phyloP scores from a whole-genome alignment of 164 flowering plant genomes.

The Brasenia schreberi region DNA sequence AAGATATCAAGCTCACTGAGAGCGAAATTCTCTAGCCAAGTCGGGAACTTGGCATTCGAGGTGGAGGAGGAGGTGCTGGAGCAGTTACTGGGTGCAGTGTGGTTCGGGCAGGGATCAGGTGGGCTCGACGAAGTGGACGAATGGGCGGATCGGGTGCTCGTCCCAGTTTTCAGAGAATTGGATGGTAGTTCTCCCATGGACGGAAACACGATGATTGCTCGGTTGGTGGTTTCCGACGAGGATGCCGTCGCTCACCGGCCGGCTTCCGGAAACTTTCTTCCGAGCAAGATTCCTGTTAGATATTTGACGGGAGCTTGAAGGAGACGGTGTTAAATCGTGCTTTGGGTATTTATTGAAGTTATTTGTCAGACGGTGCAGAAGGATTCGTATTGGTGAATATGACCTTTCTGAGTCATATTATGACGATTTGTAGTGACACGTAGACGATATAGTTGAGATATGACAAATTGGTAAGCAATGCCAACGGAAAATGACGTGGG shows the following conservation, averaged over 20 bases:
- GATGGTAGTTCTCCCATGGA: constrained; percentile 17
- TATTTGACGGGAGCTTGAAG: too few relatives aligned
- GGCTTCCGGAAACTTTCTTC: constrained; percentile 39
- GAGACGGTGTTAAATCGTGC: too few relatives aligned
- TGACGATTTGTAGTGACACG: too few relatives aligned
- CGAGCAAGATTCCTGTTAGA: constrained; percentile 18
- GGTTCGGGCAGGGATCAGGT: constrained; percentile 41
- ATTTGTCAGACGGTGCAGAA: too few relatives aligned
- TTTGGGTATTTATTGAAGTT: too few relatives aligned
- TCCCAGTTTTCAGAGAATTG: constrained; percentile 53
- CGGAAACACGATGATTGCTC: constrained; percentile 22
- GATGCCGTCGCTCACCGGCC: not conserved
- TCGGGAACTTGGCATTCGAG: constrained; percentile 27
- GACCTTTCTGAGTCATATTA: too few relatives aligned
- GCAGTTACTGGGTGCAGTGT: constrained; percentile 51
- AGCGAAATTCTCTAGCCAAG: constrained; percentile 22
- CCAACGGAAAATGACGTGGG: too few relatives aligned
- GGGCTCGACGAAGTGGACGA: constrained; percentile 24
- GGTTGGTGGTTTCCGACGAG: constrained; percentile 22
- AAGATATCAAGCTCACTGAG: constrained; percentile 31
- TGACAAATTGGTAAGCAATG: too few relatives aligned
- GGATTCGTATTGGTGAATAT: too few relatives aligned
- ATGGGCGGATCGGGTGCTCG: constrained; percentile 55
- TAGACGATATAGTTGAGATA: too few relatives aligned
- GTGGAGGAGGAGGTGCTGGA: constrained; percentile 47